Conservation (phyloP, 2,329 filamentous ascomycete genomes). For the Scedosporium aurantiacum region DNA sequence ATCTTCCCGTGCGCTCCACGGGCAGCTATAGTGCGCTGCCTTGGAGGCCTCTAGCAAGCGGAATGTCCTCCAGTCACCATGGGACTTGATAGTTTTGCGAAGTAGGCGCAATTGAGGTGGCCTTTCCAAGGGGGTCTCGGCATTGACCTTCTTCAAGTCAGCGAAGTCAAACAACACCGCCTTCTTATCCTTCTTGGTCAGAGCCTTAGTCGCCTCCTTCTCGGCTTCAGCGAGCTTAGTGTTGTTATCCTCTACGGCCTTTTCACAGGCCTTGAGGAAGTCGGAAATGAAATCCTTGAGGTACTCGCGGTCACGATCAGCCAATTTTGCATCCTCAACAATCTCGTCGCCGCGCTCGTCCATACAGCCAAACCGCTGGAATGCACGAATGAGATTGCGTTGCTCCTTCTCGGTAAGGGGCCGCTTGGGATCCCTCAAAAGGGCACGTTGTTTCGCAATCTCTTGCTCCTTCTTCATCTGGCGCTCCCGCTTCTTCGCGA, state of each 20-base stretch:
- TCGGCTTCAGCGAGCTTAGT: constrained; percentile 69
- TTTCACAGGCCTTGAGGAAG: constrained; percentile 48
- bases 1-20: constrained; percentile 89
- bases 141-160: constrained; percentile 89
- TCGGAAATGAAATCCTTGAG: constrained; percentile 67
- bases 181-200: constrained; percentile 97
- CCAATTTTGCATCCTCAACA: constrained; percentile 73
- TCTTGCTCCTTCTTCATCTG: constrained; percentile 61
- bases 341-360: constrained; percentile 83
- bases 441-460: constrained; percentile 61
- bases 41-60: constrained; percentile 87
- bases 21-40: constrained; percentile 77
- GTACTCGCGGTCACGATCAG: constrained; percentile 70
- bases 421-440: constrained; percentile 74
- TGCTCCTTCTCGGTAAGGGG: constrained; percentile 88
- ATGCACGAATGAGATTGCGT: constrained; percentile 80
- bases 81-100: constrained; percentile 57
- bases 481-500: constrained; percentile 54
- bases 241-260: constrained; percentile 55
- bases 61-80: constrained; percentile 65
- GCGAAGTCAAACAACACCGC: constrained; percentile 91
- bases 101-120: constrained; percentile 81
- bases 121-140: constrained; percentile 86
- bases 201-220: constrained; percentile 65
- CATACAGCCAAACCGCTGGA: constrained; percentile 82